These are phyloP conservation scores for Cutaneotrichosporon arboriforme DNA, from an alignment of 1,284 basidiomycete genomes.

Conservation along the genomic window DNA sequence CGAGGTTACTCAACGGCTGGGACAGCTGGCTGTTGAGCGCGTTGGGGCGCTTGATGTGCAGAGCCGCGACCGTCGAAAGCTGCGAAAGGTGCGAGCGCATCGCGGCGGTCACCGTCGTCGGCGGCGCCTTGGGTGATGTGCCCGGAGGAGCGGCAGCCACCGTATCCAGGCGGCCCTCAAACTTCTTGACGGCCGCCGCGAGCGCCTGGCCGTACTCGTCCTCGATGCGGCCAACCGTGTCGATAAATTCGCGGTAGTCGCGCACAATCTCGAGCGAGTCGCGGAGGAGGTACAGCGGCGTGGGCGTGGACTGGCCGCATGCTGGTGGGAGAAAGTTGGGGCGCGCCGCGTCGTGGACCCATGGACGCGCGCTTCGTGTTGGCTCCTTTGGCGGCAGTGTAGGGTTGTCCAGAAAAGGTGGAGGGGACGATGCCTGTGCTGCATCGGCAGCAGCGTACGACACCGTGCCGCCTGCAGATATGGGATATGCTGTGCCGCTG, in stretches of 20 bases:
- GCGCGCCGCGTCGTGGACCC: slow-evolving; percentile 15
- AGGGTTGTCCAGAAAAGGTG: background rate
- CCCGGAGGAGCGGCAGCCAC: slow-evolving; percentile 5
- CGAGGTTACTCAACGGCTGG: slow-evolving; percentile 14
- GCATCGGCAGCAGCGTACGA: too few species aligned
- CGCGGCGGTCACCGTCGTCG: slow-evolving; percentile 9
- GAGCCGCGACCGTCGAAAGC: slow-evolving; percentile 10
- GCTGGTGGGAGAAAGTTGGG: slow-evolving; percentile 18
- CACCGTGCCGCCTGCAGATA: too few species aligned
- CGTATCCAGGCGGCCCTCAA: slow-evolving; percentile 14
- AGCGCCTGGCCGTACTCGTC: slow-evolving; percentile 17
- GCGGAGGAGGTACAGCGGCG: slow-evolving; percentile 8
- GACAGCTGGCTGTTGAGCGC: slow-evolving; percentile 15
- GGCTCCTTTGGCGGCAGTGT: background rate
- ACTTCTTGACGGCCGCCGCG: slow-evolving; percentile 15
- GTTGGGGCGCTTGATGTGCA: slow-evolving; percentile 15
- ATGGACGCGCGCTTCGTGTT: background rate
- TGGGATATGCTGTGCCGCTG: too few species aligned
- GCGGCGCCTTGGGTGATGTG: slow-evolving; percentile 7
- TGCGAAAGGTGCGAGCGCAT: slow-evolving; percentile 16
- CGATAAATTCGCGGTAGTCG: slow-evolving; percentile 24
- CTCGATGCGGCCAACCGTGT: slow-evolving; percentile 18
- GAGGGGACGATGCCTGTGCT: too few species aligned
- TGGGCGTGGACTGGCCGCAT: background rate
- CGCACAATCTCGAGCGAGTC: slow-evolving; percentile 18